Evolutionary conservation across 1,284 basidiomycete genomes (phyloP).

Genomic region (Trichosporon ovoides): DNA sequence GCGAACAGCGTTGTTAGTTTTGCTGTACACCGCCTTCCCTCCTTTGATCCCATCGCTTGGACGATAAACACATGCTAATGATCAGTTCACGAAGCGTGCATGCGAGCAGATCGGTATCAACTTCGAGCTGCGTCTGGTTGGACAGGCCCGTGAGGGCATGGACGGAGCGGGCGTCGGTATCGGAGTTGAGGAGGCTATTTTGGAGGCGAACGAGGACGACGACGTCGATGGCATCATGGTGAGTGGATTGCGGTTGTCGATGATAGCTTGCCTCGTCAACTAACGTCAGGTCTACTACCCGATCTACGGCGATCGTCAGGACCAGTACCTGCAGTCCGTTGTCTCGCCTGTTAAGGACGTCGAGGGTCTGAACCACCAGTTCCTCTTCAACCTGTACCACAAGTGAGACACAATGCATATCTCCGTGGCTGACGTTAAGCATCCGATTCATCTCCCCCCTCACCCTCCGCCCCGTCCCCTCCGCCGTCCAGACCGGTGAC

Average conservation of each 20-base stretch:
- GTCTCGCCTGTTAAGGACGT: conserved; percentile 94
- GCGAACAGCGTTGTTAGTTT: too few relatives aligned
- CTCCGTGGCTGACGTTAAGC: conserved; percentile 48
- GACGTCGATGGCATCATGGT: conserved; percentile 94
- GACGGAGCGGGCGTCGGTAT: conserved; percentile 56
- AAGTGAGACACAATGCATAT: too few relatives aligned
- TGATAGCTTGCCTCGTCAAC: conserved; percentile 1
- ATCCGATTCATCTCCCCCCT: conserved; percentile 59
- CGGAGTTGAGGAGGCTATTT: conserved; percentile 87
- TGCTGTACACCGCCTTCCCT: too few relatives aligned
- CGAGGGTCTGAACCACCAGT: conserved; percentile 92
- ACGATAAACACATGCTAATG: not conserved
- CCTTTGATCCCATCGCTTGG: too few relatives aligned
- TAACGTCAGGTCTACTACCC: conserved; percentile 79
- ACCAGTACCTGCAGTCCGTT: conserved; percentile 82
- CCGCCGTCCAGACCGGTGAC: conserved; percentile 19
- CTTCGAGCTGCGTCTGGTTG: conserved; percentile 71
- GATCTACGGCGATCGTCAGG: conserved; percentile 83
- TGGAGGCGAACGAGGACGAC: conserved; percentile 85
- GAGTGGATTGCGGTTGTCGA: conserved; percentile 29
- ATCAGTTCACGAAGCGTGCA: conserved; percentile 75
- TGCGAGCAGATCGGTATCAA: conserved; percentile 83
- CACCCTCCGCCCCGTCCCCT: conserved; percentile 45
- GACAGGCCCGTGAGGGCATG: conserved; percentile 50
- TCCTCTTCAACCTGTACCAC: conserved; percentile 95